Base-by-base conservation (phyloP, 805 yeast species). In the Teunomyces atbi region DNA sequence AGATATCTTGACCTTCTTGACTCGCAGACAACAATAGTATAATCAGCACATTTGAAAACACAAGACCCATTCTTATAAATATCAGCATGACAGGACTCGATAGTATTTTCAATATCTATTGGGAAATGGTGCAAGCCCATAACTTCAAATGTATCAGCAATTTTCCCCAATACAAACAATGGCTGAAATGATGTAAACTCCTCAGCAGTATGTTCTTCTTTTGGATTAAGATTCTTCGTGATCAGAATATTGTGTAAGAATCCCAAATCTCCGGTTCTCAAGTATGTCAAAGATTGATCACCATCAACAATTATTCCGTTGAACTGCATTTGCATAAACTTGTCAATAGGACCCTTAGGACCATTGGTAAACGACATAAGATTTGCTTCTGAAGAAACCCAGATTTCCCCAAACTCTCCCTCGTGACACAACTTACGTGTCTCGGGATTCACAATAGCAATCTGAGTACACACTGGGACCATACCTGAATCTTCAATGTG, bases 331-430 rank as follows among this genome's bases (percentile, higher is more conserved):
- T 58, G 58, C 16, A 71, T 71, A 52, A 83, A 79, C 10, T 69
- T 65, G 50, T 83, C 86, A 7, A 75, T 70, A 1, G 74, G 75
- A 1, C 81, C 72, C 23, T 73, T 71, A 0, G 77, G 77, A 3
- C 82, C 82, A 43, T 78, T 73, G 33, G 81, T 78, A 60, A 82
- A 84, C 5, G 81, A 79, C 10, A 73, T 63, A 23, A 82, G 84
- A 55, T 86, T 90, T 0, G 92, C 96, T 52, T 89, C 96, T 1
- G 96, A 86, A 52, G 87, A 81, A 2, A 92, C 95, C 98, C 98
- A 94, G 33, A 94, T 89, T 66, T 94, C 99, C 28, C 99, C 99
- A 63, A 81, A 83, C 64, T 94, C 99, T 6, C 98, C 97, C 43
- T 83, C 84, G 47, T 78, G 81, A 60, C 99, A 92, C 10, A 90